Conservation (phyloP, 1,139 yeast species). For the Candida labiduridarum region DNA sequence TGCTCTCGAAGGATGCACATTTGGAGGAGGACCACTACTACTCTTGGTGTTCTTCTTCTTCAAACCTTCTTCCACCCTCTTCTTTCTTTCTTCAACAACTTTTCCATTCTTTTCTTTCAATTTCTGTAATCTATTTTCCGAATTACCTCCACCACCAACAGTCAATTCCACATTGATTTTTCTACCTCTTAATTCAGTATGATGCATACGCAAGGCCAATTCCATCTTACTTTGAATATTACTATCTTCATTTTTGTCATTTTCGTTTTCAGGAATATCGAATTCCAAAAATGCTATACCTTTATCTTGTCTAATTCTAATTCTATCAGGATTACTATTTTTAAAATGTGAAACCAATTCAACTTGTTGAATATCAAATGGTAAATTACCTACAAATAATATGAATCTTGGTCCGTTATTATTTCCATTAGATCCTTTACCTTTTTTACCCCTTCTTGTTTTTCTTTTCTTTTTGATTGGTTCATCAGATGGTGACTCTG, state of each 20-base stretch:
- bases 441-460: constrained; percentile 77
- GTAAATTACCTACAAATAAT: constrained; percentile 90
- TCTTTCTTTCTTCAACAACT: constrained; percentile 63
- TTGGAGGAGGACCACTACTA: constrained; percentile 27
- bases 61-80: constrained; percentile 34
- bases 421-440: constrained; percentile 46
- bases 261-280: constrained; percentile 30
- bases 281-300: constrained; percentile 95
- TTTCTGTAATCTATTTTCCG: constrained; percentile 67
- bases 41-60: constrained; percentile 34
- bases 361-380: constrained; percentile 65
- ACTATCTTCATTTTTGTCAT: constrained; percentile 46
- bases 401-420: constrained; percentile 71
- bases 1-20: constrained; percentile 64
- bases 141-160: constrained; percentile 98
- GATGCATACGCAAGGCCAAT: constrained; percentile 80
- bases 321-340: constrained; percentile 67
- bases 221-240: constrained; percentile 76
- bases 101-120: constrained; percentile 78
- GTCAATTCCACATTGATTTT: constrained; percentile 93
- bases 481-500: constrained; percentile 16
- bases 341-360: constrained; percentile 77
- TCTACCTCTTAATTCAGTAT: constrained; percentile 63
- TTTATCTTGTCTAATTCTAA: constrained; percentile 78
- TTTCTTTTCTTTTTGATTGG: constrained; percentile 64